Base-by-base conservation (phyloP, 2,329 filamentous ascomycete species). In the Trichoderma cornu-damae region DNA sequence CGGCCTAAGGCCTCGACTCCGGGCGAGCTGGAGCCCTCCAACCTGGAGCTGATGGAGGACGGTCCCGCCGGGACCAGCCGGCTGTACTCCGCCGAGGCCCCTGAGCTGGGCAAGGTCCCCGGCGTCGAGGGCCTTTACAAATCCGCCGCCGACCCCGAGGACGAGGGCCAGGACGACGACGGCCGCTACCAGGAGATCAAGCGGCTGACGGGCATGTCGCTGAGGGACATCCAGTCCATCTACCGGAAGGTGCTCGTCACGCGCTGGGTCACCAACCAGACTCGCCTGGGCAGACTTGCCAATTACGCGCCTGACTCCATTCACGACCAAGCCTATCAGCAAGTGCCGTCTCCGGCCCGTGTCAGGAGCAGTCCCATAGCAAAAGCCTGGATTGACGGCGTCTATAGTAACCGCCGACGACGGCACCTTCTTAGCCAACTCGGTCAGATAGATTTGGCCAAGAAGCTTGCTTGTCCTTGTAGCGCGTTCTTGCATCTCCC, bases 231-330 rank as follows among this genome's bases (percentile, higher is more conserved):
- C 63, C 62, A 79, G 46, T 63, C 68, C 4, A 69, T 96, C 59
- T 78, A 82, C 58, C 75, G 82, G 62, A 96, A 95, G 79, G 78
- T 81, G 47, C 75, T 99, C 46, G 88, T 96, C 46, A 68, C 69
- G 4, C 89, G 93, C 67, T 73, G 75, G 38, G 94, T 99, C 59
- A 79, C 83, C 63, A 97, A 99, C 75, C 93, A 97, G 80, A 97
- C 94, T 20, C 89, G 93, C 77, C 84, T 99, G 74, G 94, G 94
- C 70, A 99, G 48, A n/a, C n/a, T 51, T 51, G 2, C 48, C 48
- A 8, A 51, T 12, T 20, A 51, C 14, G 3, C 48, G 48, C 4
- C 48, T 28, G 24, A 51, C 26, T 14, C 48, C 48, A 18, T 51
- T 51, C 8, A 51, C n/a, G 24, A 51, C n/a, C 8, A 14, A 18